Evolutionary conservation across 805 yeast species (phyloP).

Genomic region (Candida yuanshanica): DNA sequence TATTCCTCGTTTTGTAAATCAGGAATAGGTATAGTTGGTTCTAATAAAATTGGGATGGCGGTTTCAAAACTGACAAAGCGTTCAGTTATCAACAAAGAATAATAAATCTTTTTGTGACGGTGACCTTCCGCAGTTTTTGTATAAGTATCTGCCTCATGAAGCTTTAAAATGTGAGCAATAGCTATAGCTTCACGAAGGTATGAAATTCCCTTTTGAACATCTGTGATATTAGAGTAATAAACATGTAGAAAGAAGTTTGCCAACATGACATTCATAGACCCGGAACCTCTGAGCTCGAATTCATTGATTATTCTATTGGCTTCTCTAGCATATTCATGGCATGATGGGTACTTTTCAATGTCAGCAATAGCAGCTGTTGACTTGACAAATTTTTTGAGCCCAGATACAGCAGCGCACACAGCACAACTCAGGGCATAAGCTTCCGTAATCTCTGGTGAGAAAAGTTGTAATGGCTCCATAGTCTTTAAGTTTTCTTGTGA

Average conservation of each 20-base stretch:
- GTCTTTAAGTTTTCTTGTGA: constrained; percentile 2
- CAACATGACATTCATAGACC: constrained; percentile 12
- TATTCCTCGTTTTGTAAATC: constrained; percentile 20
- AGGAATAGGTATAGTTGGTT: constrained; percentile 20
- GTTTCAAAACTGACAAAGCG: constrained; percentile 19
- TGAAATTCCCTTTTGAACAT: constrained; percentile 14
- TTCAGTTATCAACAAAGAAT: constrained; percentile 18
- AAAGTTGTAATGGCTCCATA: constrained; percentile 6
- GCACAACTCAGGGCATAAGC: constrained; percentile 20
- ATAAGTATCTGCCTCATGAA: constrained; percentile 17
- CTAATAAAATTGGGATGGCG: constrained; percentile 18
- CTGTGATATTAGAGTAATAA: constrained; percentile 17
- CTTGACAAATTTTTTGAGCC: constrained; percentile 19
- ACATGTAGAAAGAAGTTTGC: constrained; percentile 18
- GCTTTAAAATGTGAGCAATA: constrained; percentile 16
- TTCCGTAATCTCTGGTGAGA: constrained; percentile 10
- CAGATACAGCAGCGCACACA: constrained; percentile 19
- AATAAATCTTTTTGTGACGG: constrained; percentile 20
- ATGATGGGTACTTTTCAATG: constrained; percentile 15
- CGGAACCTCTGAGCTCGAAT: constrained; percentile 14
- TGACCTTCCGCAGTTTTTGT: constrained; percentile 14
- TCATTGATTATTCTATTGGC: constrained; percentile 16
- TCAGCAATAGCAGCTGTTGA: constrained; percentile 13
- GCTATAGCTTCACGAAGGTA: constrained; percentile 21
- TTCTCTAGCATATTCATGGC: constrained; percentile 17